Conservation (phyloP, 1,284 basidiomycete species). For the Sphagnurus paluster region DNA sequence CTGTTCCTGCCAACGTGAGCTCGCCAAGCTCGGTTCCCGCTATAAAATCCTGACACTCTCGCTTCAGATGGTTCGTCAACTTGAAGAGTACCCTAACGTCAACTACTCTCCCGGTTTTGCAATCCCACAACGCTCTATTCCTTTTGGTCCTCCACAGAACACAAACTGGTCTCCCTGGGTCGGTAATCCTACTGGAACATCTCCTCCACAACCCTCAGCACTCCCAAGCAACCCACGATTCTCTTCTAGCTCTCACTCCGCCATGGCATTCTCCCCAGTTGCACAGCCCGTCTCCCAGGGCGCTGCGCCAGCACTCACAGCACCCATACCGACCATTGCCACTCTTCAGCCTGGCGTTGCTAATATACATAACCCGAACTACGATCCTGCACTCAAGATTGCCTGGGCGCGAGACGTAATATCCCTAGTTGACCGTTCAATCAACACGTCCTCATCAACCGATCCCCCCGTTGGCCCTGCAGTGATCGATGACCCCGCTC, state of each 20-base stretch:
- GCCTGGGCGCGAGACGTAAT: conserved; percentile 82
- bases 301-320: conserved; percentile 54
- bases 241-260: conserved; percentile 16
- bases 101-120: conserved; percentile 29
- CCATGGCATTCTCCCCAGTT: conserved; percentile 18
- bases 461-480: conserved; percentile 52
- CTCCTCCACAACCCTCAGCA: conserved; percentile 23
- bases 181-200: conserved; percentile 10
- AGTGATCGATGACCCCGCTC: conserved; percentile 60
- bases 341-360: conserved; percentile 48
- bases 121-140: conserved; percentile 18
- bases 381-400: conserved; percentile 61
- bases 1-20: conserved; percentile 63
- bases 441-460: conserved; percentile 34
- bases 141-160: conserved; percentile 25
- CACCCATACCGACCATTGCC: conserved; percentile 61
- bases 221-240: too few species aligned
- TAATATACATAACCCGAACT: conserved; percentile 47
- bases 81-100: conserved; percentile 46
- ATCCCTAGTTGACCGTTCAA: conserved; percentile 67
- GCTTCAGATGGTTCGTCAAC: conserved; percentile 61
- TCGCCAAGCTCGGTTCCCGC: conserved; percentile 3
- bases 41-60: conserved; percentile 14
- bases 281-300: conserved; percentile 28
- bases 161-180: conserved; percentile 31